Evolutionary conservation across 257 asterid species (phyloP), one percentile per base, ranked within the genome.

Genomic region (Petunia secreta): DNA sequence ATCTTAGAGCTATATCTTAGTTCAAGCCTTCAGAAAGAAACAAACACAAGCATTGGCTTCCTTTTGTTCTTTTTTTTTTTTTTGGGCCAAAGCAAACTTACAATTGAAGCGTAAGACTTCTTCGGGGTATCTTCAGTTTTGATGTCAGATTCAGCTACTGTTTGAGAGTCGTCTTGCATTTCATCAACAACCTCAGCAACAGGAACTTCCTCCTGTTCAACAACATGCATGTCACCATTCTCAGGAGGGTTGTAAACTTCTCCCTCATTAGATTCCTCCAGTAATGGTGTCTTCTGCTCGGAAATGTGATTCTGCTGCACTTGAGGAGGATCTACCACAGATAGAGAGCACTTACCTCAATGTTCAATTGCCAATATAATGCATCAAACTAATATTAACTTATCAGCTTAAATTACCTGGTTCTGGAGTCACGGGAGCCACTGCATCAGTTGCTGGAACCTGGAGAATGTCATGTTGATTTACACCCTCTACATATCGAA

Each of bases 401-500:
- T 50, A 64, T 48, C 74, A 40, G 34, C 39, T 8, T 57, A 46
- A 38, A 52, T 85, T 92, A 93, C 97, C 78, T 87, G 86, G 91
- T 82, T 91, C 96, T 16, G 88, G 82, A 80, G 87, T 63, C 69
- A 85, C 81, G n/a, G 92, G 89, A 66, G 83, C 89, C 82, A 81
- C 90, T 64, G 34, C 89, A 81, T 86, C 86, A 83, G 63, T 79
- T 58, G 71, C 92, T 63, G 75, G 63, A 6, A 80, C 81, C 5
- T 87, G 85, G 44, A 48, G 79, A 15, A 15, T 85, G 34, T 78
- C 84, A 75, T 73, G 83, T 52, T 76, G 84, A 66, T 76, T 59
- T 38, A 63, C 85, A 79, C 63, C 81, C 25, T 87, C 89, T 81
- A 93, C 81, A 75, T 90, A 92, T n/a, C 97, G 90, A 74, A 96